Evolutionary conservation across 2,329 filamentous ascomycete species (phyloP).

Genomic region (Neopestalotiopsis clavispora): DNA sequence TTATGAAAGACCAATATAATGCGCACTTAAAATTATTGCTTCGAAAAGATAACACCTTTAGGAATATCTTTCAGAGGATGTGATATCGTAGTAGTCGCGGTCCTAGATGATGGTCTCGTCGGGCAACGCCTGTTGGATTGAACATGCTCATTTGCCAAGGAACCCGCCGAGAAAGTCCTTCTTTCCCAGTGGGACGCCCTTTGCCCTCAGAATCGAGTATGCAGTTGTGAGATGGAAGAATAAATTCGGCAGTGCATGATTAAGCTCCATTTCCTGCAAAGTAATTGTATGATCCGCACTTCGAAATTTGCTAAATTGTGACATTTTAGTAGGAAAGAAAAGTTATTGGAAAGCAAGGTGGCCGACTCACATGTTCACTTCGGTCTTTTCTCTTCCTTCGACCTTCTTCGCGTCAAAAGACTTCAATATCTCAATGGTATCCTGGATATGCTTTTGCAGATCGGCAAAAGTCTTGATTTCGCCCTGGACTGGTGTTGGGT

Average conservation of each 20-base stretch:
- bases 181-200: constrained; percentile 66
- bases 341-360: background rate
- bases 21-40: too few relatives aligned
- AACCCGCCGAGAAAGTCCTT: constrained; percentile 45
- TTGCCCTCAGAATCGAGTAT: constrained; percentile 64
- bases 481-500: constrained; percentile 20
- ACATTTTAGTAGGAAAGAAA: fast-evolving
- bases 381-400: background rate
- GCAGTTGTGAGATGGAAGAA: constrained; percentile 66
- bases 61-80: too few relatives aligned
- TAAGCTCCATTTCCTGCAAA: background rate
- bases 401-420: background rate
- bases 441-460: constrained; percentile 39
- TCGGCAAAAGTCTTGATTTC: constrained; percentile 37
- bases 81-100: too few relatives aligned
- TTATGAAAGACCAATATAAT: too few relatives aligned
- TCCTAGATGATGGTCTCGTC: background rate
- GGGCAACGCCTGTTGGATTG: background rate
- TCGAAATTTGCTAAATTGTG: background rate
- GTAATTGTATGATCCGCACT: background rate
- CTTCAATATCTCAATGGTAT: constrained; percentile 28
- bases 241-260: constrained; percentile 14
- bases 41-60: too few relatives aligned
- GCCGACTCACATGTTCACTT: background rate
- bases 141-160: background rate